Conservation (phyloP, 495 filamentous ascomycete genomes). For the Darksidea phi region DNA sequence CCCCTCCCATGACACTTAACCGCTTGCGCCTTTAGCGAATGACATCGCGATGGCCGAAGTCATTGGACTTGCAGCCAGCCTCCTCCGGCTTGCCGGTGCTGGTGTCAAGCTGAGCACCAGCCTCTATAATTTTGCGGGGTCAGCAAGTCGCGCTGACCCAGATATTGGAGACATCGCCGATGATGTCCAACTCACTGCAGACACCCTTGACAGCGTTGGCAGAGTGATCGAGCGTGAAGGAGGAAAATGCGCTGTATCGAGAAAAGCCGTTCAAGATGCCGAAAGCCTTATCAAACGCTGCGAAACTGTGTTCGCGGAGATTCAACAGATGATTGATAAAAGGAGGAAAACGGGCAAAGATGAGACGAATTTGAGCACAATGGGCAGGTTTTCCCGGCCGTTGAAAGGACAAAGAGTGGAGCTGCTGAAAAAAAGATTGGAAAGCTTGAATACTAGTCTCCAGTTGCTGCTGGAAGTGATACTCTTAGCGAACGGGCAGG, state of each 20-base stretch:
- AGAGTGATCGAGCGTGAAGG: slow-evolving; percentile 22
- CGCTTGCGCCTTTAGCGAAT: too few species aligned
- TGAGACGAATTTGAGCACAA: slow-evolving; percentile 24
- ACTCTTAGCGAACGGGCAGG: slow-evolving; percentile 20
- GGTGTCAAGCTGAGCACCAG: not conserved
- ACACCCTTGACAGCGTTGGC: slow-evolving; percentile 26
- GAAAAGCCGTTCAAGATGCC: slow-evolving; percentile 21
- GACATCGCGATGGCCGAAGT: not conserved
- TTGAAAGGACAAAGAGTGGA: slow-evolving; percentile 30
- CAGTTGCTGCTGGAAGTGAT: slow-evolving; percentile 26
- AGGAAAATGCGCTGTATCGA: slow-evolving; percentile 9
- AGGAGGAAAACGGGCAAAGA: slow-evolving; percentile 23
- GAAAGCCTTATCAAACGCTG: slow-evolving; percentile 27
- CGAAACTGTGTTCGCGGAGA: slow-evolving; percentile 26
- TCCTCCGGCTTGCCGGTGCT: not conserved
- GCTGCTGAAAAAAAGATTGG: slow-evolving; percentile 17
- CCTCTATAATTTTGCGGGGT: not conserved
- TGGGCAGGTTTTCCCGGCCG: slow-evolving; percentile 26
- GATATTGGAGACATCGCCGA: slow-evolving; percentile 25
- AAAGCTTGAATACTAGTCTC: slow-evolving; percentile 29
- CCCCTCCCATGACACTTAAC: too few species aligned
- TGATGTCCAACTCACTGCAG: slow-evolving; percentile 26
- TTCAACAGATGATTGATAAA: slow-evolving; percentile 27
- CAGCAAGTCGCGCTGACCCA: not conserved
- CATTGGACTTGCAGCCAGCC: not conserved